Evolutionary conservation across 331 rosid species (phyloP), one percentile per base, ranked within the genome.

Genomic region (Acacia concinna): DNA sequence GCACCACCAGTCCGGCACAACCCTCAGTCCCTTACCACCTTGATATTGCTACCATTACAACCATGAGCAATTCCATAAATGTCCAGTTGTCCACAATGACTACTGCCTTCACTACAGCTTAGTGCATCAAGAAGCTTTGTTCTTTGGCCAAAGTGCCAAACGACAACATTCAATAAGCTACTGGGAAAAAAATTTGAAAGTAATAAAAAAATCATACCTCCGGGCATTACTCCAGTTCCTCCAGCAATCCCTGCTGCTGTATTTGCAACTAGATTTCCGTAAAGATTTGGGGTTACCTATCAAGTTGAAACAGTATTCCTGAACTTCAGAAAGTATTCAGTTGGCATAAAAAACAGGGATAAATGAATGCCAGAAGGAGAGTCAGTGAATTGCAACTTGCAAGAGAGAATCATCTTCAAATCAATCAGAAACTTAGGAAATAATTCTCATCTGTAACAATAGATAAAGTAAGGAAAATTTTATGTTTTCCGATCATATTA

Each of bases 221-320:
- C 99, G 1, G 99, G 99, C 98, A 95, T 95, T 83, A 95, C 99
- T 73, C 99, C 99, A n/a, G 98, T 95, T 83, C 99, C 98, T 84
- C 98, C 98, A 77, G 96, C 98, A 84, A 93, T 96, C 69, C 99
- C 99, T 75, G 98, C 99, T 64, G 99, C 99, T 60, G 98, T 96
- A 79, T 96, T 96, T 84, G 99, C 97, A 65, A 96, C 90, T 11
- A 96, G 94, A 84, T 96, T 96, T 72, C 99, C 99, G 56, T 96
- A 96, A 35, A 93, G 98, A 87, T 96, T 96, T 63, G 99, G 99
- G 46, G 99, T 96, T 70, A 96, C 99, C 99, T 96, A 77, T 49
- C 81, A 87, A 82, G 81, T 63, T 31, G 46, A 56, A 91, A 74
- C 30, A 54, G 13, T 5, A 77, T 35, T 15, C 38, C 62, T 81